Percentiles rank a stretch among this genome's conserved stretches.
Evolutionary conservation across 1,284 basidiomycete genomes (phyloP).

Genomic region (Leccinum huronense): DNA sequence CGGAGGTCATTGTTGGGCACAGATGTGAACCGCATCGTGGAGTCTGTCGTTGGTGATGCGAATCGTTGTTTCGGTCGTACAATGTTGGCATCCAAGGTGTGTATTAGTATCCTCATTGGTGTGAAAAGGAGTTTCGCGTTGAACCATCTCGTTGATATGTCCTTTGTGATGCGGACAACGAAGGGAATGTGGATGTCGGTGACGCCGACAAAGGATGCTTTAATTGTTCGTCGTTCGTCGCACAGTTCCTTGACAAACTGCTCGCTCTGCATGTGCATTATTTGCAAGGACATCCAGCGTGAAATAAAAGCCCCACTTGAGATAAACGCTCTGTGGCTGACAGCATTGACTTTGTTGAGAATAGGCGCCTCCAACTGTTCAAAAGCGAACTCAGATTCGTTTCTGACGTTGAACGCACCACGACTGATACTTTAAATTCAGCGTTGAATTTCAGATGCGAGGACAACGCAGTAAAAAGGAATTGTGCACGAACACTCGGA

Average conservation of each 20-base stretch:
- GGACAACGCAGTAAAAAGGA: constrained; percentile 44
- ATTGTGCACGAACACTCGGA: constrained; percentile 49
- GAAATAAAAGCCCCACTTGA: constrained; percentile 68
- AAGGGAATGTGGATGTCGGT: too few species aligned
- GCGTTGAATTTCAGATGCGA: constrained; percentile 32
- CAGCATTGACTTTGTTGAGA: constrained; percentile 35
- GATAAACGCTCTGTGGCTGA: constrained; percentile 54
- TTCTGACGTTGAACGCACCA: constrained; percentile 27
- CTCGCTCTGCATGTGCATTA: constrained; percentile 39
- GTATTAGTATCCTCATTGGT: too few species aligned
- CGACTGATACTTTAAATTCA: constrained; percentile 36
- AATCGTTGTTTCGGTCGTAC: too few species aligned
- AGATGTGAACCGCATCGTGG: too few species aligned
- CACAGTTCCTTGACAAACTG: constrained; percentile 44
- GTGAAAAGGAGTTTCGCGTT: too few species aligned
- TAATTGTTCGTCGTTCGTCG: constrained; percentile 19
- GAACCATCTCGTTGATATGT: too few species aligned
- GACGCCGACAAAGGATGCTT: too few species aligned
- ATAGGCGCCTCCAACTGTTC: constrained; percentile 32
- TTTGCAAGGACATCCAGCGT: constrained; percentile 64
- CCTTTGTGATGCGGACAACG: too few species aligned
- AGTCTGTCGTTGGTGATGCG: too few species aligned
- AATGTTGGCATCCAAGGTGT: too few species aligned
- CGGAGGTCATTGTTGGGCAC: too few species aligned
- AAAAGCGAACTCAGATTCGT: not conserved